These are phyloP conservation scores for Linum usitatissimum DNA, from an alignment of 345 rosid genomes.

Conservation along the genomic window DNA sequence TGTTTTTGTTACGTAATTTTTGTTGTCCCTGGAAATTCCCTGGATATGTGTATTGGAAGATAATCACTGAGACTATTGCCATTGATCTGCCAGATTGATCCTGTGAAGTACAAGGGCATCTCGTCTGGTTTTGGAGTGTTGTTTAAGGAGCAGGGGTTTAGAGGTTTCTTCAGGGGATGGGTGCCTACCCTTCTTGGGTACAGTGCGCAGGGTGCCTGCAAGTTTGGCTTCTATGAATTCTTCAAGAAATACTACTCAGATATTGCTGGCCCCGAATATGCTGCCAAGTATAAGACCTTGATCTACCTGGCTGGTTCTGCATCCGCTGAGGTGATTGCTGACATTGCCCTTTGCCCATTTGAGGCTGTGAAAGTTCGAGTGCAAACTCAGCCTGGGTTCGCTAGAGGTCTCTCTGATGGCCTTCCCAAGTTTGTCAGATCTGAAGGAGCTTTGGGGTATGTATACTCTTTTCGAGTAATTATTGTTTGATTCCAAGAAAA, in stretches of 20 bases:
- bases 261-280: slow-evolving; percentile 79
- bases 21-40: not conserved
- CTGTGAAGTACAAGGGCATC: slow-evolving; percentile 72
- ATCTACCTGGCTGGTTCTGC: slow-evolving; percentile 93
- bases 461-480: not conserved
- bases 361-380: slow-evolving; percentile 95
- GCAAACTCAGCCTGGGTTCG: slow-evolving; percentile 95
- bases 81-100: slow-evolving; percentile 53
- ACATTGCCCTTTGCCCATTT: slow-evolving; percentile 84
- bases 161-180: slow-evolving; percentile 84
- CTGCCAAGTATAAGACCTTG: slow-evolving; percentile 78
- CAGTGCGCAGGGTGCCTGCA: slow-evolving; percentile 95
- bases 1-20: not conserved
- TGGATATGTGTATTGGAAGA: not conserved
- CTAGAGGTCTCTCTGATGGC: slow-evolving; percentile 83
- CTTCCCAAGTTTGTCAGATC: slow-evolving; percentile 71
- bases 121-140: slow-evolving; percentile 65
- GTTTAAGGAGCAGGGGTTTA: slow-evolving; percentile 76
- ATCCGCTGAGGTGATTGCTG: slow-evolving; percentile 86
- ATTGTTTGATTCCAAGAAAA: not conserved
- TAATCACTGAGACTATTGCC: not conserved
- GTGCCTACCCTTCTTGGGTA: slow-evolving; percentile 84
- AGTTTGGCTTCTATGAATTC: slow-evolving; percentile 75
- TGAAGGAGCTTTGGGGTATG: slow-evolving; percentile 67
- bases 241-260: slow-evolving; percentile 92